Conservation (phyloP, 2,329 filamentous ascomycete species). For the Aspergillus sp. region DNA sequence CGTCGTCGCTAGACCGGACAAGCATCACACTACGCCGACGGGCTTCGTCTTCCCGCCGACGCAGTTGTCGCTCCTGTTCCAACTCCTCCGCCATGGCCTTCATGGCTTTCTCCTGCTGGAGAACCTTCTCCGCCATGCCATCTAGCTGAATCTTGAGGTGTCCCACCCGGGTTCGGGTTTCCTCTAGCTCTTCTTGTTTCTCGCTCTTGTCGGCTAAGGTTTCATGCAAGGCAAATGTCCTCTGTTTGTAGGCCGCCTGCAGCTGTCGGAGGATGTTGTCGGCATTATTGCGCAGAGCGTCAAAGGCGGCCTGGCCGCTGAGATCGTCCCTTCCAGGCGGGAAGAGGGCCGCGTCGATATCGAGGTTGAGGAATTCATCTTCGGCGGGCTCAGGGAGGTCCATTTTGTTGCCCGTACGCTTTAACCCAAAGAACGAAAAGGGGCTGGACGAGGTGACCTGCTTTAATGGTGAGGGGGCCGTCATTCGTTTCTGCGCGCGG, state of each 20-base stretch:
- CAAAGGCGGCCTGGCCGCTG: conserved; percentile 53
- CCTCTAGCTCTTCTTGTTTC: conserved; percentile 60
- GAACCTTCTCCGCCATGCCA: conserved; percentile 55
- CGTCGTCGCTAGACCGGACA: conserved; percentile 29
- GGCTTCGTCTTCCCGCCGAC: conserved; percentile 39
- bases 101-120: conserved; percentile 57
- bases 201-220: conserved; percentile 54
- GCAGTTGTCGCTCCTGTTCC: conserved; percentile 41
- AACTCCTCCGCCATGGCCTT: conserved; percentile 49
- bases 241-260: conserved; percentile 56
- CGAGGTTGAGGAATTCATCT: conserved; percentile 55
- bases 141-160: conserved; percentile 61
- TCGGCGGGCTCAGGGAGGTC: conserved; percentile 37
- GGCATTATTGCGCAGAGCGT: conserved; percentile 56
- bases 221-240: conserved; percentile 50
- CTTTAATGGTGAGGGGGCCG: conserved; percentile 29
- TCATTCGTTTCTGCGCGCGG: conserved; percentile 28
- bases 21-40: conserved; percentile 33
- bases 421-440: conserved; percentile 44
- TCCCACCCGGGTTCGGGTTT: conserved; percentile 55
- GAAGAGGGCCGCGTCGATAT: conserved; percentile 54
- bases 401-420: conserved; percentile 25
- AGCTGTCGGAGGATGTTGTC: conserved; percentile 54
- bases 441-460: conserved; percentile 33
- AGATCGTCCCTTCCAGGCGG: conserved; percentile 50